Base-by-base conservation (phyloP, 148 eudicot species). In the Polygonum maritimum region DNA sequence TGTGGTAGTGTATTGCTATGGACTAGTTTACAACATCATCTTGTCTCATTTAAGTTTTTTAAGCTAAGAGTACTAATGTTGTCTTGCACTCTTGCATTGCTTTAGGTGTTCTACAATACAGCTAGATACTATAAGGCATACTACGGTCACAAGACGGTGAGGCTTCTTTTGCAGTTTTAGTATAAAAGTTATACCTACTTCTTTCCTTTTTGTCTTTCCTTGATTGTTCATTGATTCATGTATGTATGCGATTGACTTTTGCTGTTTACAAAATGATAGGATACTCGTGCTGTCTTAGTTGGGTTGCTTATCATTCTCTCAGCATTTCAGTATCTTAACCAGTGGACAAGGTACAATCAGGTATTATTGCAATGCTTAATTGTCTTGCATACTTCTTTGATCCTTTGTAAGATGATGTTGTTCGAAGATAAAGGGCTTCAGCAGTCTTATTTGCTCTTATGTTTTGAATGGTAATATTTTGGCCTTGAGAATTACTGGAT, bases 271-370 rank as follows among this genome's bases (percentile, higher is more conserved):
- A 51, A 51, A 80, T 82, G 77, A 84, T 77, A 94, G 98, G 98
- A 94, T 88, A 75, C 98, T 67, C 98, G 97, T 78, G 96, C 97
- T 82, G 98, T 94, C 77, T 88, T 94, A 22, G 88, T 94, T 78
- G 97, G 98, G 76, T 96, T 94, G 84, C 89, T 94, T 79, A 72
- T 92, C 75, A 80, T 90, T 78, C 89, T 94, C 21, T 92, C 98
- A 62, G 98, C 88, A 77, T 84, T 94, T 82, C 98, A 94, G 75
- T 94, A 92, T 84, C 85, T 94, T 35, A 94, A 94, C 78, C 98
- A 94, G 84, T 92, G 93, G 97, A 87, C 97, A 84, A 90, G 89
- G 90, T 94, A 94, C 90, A 88, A 88, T 38, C 98, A 94, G 98
- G 98, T 94, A 92, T 79, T 67, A 36, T 71, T 71, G 45, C 45